Base-by-base conservation (phyloP, 805 yeast species). In the Candida nanaspora region DNA sequence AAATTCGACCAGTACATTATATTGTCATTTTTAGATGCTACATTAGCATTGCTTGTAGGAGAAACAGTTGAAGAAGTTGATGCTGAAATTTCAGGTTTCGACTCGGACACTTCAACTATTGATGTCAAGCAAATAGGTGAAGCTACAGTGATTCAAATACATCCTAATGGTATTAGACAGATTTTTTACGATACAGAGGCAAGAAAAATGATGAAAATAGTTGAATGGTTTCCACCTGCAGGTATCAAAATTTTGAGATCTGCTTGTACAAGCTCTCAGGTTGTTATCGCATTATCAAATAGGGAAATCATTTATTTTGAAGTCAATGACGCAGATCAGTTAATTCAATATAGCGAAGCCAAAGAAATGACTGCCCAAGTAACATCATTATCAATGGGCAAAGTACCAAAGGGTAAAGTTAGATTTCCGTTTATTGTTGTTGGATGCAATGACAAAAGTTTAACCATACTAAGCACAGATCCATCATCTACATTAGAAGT, bases 251-350 rank as follows among this genome's bases (percentile, higher is more conserved):
- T 93, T 31, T 51, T 73, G 0, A 62, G 66, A n/a, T 81, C 86
- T 0, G 55, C 85, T 1, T 61, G 82, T 3, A 86, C 87, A 15
- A 65, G 70, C 20, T 69, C 73, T 2, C 98, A 93, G 58, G 65
- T 89, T 0, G 77, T 74, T 0, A 50, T 91, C 4, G 87, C 80
- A 0, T 60, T 93, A 4, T 80, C 93, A 2, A 85, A 81, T 51
- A 69, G 78, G 41, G 89, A 84, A 42, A 50, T 91, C 3, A 80
- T 82, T 3, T 91, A 91, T 59, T 91, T 93, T 58, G 97, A 91
- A 58, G 65, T 80, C 23, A 86, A 78, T 47, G 72, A 72, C 10
- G 71, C 69, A 22, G 88, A 80, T 47, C 71, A 77, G 36, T 63
- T 93, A 37, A 72, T 78, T 27, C 96, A 91, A 54, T 82, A 78